These are phyloP conservation scores for Elymus sibiricus DNA, from an alignment of 176 grass and related monocot genomes.

Conservation along the genomic window DNA sequence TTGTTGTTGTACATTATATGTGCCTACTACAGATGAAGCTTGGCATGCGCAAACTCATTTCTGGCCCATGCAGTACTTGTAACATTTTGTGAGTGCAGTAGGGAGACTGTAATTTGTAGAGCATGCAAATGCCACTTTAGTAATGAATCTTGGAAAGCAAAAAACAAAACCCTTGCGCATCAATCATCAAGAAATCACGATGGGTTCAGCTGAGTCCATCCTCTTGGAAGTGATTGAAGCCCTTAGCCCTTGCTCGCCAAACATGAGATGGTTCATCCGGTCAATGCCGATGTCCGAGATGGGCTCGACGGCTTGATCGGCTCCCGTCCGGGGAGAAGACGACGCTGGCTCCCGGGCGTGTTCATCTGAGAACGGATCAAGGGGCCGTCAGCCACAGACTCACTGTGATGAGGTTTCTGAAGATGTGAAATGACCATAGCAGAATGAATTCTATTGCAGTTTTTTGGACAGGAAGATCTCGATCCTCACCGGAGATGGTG, in stretches of 20 bases:
- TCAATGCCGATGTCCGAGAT: conserved; percentile 32
- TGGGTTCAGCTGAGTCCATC: not conserved
- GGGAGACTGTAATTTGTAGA: not conserved
- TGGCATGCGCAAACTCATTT: not conserved
- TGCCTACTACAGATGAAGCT: not conserved
- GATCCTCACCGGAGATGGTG: conserved; percentile 45
- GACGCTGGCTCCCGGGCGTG: conserved; percentile 27
- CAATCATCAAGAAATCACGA: not conserved
- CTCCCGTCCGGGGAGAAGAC: not conserved
- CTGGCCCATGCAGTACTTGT: not conserved
- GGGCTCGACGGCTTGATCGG: conserved; percentile 22
- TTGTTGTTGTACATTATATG: conserved; percentile 37
- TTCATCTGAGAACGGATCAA: conserved; percentile 47
- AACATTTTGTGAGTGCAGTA: not conserved
- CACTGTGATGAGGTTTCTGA: not conserved
- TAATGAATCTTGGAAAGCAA: not conserved
- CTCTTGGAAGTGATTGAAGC: not conserved
- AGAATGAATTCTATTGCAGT: no score
- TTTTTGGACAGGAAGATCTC: not conserved
- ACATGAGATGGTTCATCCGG: conserved; percentile 34
- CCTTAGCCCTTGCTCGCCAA: not conserved
- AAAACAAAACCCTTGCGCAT: not conserved
- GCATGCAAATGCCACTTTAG: not conserved
- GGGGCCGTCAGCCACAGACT: not conserved
- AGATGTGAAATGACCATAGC: not conserved